Evolutionary conservation across 192 early-diverging fungal genomes (phyloP).

Genomic region (Backusella morwellensis): DNA sequence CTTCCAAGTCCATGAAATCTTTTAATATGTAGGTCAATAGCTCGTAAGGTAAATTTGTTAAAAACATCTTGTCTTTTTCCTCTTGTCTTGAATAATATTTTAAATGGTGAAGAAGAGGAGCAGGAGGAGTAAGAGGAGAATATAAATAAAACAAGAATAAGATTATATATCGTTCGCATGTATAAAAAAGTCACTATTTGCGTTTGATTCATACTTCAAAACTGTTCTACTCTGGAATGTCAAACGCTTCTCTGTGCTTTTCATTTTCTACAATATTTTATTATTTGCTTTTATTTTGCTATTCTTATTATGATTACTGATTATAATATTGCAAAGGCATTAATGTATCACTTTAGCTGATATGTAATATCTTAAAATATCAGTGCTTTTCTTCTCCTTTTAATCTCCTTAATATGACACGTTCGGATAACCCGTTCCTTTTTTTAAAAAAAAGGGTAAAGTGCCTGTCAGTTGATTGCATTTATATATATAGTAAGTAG

Average conservation of each 20-base stretch:
- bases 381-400: neutral
- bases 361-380: neutral
- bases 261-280: too few relatives aligned
- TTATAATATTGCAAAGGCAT: neutral
- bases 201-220: neutral
- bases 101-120: neutral
- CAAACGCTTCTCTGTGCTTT: neutral
- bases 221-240: neutral
- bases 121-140: neutral
- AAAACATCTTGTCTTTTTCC: neutral
- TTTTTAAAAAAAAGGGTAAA: neutral
- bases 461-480: too few relatives aligned
- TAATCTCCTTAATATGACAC: neutral
- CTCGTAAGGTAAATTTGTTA: neutral
- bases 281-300: neutral
- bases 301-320: neutral
- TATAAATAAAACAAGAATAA: neutral
- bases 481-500: neutral
- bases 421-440: neutral
- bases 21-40: neutral
- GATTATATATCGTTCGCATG: neutral
- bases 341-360: neutral
- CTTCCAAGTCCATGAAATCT: neutral
- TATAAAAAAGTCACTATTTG: neutral
- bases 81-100: neutral